These are phyloP conservation scores for Taxillus chinensis DNA, from an alignment of 164 flowering plant genomes.

Conservation along the genomic window DNA sequence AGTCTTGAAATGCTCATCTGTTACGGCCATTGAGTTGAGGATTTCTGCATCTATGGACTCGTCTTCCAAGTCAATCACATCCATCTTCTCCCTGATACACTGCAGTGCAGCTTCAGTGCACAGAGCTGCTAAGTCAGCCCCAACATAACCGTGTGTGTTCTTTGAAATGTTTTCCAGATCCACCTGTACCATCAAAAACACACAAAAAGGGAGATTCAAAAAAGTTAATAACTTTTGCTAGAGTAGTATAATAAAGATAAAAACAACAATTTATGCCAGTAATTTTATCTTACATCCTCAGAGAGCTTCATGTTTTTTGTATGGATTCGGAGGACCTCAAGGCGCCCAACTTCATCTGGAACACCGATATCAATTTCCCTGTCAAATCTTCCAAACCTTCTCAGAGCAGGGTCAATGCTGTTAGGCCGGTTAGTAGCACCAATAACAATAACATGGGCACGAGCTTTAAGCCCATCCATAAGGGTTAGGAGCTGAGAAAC, in stretches of 20 bases:
- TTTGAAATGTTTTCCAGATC: constrained; percentile 10
- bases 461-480: constrained; percentile 81
- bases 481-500: constrained; percentile 81
- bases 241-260: neutral
- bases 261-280: neutral
- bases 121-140: constrained; percentile 16
- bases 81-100: constrained; percentile 22
- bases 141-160: constrained; percentile 17
- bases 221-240: neutral
- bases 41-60: constrained; percentile 18
- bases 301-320: constrained; percentile 89
- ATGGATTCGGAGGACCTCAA: constrained; percentile 84
- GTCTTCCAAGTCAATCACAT: constrained; percentile 17
- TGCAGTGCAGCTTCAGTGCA: constrained; percentile 20
- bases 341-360: constrained; percentile 85
- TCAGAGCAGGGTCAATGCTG: constrained; percentile 82
- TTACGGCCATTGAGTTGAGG: constrained; percentile 21
- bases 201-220: constrained; percentile 4
- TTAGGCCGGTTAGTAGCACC: constrained; percentile 87
- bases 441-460: constrained; percentile 79
- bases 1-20: constrained; percentile 16
- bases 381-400: constrained; percentile 84
- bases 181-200: constrained; percentile 12
- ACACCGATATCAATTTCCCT: constrained; percentile 85
- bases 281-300: constrained; percentile 43